These are phyloP conservation scores for Mortierella sp. DNA, from an alignment of 371 early-diverging fungal genomes.

Conservation along the genomic window DNA sequence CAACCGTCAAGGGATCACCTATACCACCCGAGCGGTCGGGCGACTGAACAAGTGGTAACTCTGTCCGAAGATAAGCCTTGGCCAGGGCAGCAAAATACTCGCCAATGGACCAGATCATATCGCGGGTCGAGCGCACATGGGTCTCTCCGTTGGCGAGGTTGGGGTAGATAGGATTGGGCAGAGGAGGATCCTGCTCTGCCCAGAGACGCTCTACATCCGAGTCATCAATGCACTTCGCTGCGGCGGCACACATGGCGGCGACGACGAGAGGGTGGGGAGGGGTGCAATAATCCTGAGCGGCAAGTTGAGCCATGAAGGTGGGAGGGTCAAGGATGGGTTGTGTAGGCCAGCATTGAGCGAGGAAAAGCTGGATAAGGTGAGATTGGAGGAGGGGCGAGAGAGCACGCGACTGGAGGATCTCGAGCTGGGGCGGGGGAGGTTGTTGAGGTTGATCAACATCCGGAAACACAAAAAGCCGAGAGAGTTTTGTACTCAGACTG, in stretches of 20 bases:
- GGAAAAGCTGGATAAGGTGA: slow-evolving; percentile 53
- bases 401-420: slow-evolving; percentile 51
- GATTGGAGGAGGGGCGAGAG: slow-evolving; percentile 56
- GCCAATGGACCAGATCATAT: slow-evolving; percentile 56
- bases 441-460: slow-evolving; percentile 25
- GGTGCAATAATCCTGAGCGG: slow-evolving; percentile 49
- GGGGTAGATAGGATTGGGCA: slow-evolving; percentile 54
- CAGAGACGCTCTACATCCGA: slow-evolving; percentile 53
- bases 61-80: slow-evolving; percentile 53
- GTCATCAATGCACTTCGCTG: slow-evolving; percentile 53
- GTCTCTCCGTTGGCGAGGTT: slow-evolving; percentile 53
- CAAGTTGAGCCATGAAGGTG: slow-evolving; percentile 54
- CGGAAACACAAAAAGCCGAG: slow-evolving; percentile 58
- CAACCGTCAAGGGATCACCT: slow-evolving; percentile 57
- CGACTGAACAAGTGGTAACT: slow-evolving; percentile 54
- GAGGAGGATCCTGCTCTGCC: slow-evolving; percentile 54
- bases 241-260: slow-evolving; percentile 55
- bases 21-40: slow-evolving; percentile 54
- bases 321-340: slow-evolving; percentile 57
- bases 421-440: slow-evolving; percentile 51
- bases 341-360: slow-evolving; percentile 49
- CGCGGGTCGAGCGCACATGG: slow-evolving; percentile 47
- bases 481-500: slow-evolving; percentile 54
- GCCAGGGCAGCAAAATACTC: slow-evolving; percentile 56
- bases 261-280: slow-evolving; percentile 54